Percentiles rank a stretch among this genome's conserved stretches.
phyloP scores from a whole-genome alignment of 495 filamentous ascomycete genomes.

The Chaetomium cochliodes region DNA sequence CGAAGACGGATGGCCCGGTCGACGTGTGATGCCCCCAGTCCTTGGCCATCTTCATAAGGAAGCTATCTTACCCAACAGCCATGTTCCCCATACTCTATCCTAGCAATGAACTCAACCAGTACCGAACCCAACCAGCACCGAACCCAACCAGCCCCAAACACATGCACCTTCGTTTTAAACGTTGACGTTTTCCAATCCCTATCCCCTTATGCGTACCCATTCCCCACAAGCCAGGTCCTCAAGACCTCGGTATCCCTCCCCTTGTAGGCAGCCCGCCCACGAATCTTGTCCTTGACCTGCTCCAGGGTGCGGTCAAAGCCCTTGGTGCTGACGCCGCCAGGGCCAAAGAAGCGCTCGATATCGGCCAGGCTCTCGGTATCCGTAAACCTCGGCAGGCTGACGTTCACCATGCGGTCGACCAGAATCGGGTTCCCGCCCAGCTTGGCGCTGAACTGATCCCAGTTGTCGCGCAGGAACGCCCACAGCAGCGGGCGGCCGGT shows the following conservation, averaged over 20 bases:
- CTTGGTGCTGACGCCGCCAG: constrained; percentile 67
- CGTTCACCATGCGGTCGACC: constrained; percentile 79
- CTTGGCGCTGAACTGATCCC: constrained; percentile 63
- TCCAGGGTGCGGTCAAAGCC: constrained; percentile 76
- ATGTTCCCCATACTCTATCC: too few species aligned
- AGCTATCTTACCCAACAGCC: too few species aligned
- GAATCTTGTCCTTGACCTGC: constrained; percentile 76
- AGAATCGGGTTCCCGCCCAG: constrained; percentile 77
- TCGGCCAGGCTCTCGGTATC: constrained; percentile 66
- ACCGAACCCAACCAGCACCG: too few species aligned
- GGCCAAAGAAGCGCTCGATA: constrained; percentile 74
- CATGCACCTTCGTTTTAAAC: too few species aligned
- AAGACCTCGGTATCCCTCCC: constrained; percentile 66
- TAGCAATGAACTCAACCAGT: too few species aligned
- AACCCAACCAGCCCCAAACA: too few species aligned
- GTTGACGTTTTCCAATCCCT: too few species aligned
- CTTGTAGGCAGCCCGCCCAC: constrained; percentile 73
- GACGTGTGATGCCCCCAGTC: too few species aligned
- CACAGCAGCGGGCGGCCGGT: constrained; percentile 69
- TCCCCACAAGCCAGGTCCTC: constrained; percentile 49
- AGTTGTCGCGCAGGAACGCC: constrained; percentile 80
- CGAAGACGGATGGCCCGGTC: too few species aligned
- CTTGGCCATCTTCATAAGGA: too few species aligned
- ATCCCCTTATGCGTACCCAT: constrained; percentile 30
- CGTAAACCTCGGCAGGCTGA: constrained; percentile 73